phyloP scores from a whole-genome alignment of 768 basidiomycete species.

The Rhodotorula graminis region DNA sequence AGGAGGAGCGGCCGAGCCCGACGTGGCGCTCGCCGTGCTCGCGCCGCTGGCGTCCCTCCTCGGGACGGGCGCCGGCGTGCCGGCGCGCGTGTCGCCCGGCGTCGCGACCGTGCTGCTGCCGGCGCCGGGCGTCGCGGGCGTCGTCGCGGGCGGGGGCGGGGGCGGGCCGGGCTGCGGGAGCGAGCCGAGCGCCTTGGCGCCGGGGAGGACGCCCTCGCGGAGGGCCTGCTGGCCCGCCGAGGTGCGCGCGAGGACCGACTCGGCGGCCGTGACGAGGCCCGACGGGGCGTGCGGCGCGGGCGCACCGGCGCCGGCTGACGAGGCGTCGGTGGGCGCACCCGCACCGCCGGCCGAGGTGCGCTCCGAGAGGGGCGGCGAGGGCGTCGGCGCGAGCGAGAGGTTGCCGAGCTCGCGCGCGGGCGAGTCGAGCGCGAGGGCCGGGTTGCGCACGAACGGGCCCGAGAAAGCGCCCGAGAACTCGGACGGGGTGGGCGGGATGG shows the following conservation, averaged over 20 bases:
- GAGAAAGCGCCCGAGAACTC: background rate
- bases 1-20: background rate
- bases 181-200: background rate
- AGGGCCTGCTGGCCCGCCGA: slow-evolving; percentile 19
- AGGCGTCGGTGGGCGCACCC: background rate
- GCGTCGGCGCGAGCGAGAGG: slow-evolving; percentile 8
- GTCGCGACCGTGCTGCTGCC: background rate
- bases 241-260: slow-evolving; percentile 14
- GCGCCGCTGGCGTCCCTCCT: background rate
- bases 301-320: background rate
- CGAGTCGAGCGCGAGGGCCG: slow-evolving; percentile 12
- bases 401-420: slow-evolving; percentile 5
- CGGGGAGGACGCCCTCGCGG: slow-evolving; percentile 7
- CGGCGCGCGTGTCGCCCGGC: slow-evolving; percentile 4
- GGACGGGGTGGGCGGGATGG: background rate
- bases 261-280: background rate
- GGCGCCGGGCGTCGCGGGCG: background rate
- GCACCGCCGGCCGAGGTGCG: background rate
- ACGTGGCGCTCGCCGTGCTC: background rate
- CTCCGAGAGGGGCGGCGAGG: background rate
- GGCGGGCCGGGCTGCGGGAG: slow-evolving; percentile 6
- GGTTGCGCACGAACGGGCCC: background rate
- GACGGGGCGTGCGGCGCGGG: background rate
- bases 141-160: background rate
- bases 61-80: background rate